Conservation (phyloP, 108 stramenopile species). For the Nitzschia putrida region DNA sequence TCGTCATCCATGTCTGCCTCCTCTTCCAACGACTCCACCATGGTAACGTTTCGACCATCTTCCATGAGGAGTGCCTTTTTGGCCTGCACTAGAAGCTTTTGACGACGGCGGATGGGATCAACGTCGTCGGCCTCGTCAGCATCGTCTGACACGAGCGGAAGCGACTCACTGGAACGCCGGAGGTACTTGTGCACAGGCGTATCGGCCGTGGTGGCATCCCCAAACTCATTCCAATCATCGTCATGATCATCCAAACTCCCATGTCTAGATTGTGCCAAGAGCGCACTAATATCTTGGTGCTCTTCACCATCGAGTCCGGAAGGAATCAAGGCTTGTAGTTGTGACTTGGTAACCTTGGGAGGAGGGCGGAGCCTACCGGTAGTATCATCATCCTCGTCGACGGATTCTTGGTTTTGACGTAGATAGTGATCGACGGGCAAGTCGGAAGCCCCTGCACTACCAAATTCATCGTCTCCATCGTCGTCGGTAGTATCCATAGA, state of each 20-base stretch:
- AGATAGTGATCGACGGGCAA: background rate
- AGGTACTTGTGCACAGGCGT: background rate
- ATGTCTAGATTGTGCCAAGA: background rate
- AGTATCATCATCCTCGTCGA: background rate
- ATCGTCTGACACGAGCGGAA: background rate
- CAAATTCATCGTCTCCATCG: conserved; percentile 15
- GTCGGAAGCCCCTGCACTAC: conserved; percentile 8
- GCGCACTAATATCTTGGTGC: conserved; percentile 6
- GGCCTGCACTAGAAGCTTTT: too few species aligned
- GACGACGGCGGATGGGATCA: conserved; percentile 1
- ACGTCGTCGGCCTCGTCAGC: background rate
- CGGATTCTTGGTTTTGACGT: background rate
- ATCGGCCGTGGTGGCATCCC: conserved; percentile 11
- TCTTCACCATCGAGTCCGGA: conserved; percentile 10
- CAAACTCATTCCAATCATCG: conserved; percentile 13
- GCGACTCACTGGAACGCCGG: background rate
- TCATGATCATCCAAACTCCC: background rate
- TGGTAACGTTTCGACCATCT: too few species aligned
- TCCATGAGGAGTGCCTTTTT: too few species aligned
- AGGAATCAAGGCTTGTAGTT: conserved; percentile 4
- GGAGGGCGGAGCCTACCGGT: background rate
- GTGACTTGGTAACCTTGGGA: conserved; percentile 1
- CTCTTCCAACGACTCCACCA: too few species aligned
- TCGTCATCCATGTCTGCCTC: background rate
- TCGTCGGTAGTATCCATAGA: background rate